Percentiles rank a stretch among this genome's conserved stretches.
These are phyloP conservation scores for Grigorovia yakushimaensis DNA, from an alignment of 805 yeast genomes.

Conservation along the genomic window DNA sequence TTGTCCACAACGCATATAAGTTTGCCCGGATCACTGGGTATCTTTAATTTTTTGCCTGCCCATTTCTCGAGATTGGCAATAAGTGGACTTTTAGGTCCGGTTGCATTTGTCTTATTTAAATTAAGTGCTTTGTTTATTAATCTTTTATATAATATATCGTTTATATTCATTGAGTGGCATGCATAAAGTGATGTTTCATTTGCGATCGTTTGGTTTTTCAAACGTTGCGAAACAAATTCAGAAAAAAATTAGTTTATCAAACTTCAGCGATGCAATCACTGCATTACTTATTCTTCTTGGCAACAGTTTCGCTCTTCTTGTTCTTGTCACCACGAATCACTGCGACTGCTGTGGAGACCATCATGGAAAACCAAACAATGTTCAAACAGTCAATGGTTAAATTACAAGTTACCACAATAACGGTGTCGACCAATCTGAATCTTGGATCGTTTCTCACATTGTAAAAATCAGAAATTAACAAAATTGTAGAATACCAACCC, in stretches of 20 bases:
- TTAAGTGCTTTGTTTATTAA: too few relatives aligned
- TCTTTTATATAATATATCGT: neutral
- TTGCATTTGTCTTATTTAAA: neutral
- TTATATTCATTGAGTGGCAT: neutral
- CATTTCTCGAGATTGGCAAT: slow-evolving; percentile 28
- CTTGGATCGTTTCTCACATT: slow-evolving; percentile 32
- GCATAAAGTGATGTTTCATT: too few relatives aligned
- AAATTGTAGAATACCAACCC: slow-evolving; percentile 64
- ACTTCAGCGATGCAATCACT: too few relatives aligned
- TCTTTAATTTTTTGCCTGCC: slow-evolving; percentile 24
- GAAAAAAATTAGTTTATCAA: too few relatives aligned
- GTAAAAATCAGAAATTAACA: slow-evolving; percentile 40
- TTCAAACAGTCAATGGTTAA: slow-evolving; percentile 55
- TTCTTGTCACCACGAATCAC: slow-evolving; percentile 5
- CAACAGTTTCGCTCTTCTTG: neutral
- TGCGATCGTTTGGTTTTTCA: too few relatives aligned
- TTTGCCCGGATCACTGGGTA: slow-evolving; percentile 1
- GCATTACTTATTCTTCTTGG: slow-evolving; percentile 4
- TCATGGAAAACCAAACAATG: slow-evolving; percentile 70
- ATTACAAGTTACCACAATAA: slow-evolving; percentile 37
- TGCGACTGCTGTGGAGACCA: slow-evolving; percentile 55
- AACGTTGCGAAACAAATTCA: too few relatives aligned
- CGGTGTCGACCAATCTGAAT: slow-evolving; percentile 35
- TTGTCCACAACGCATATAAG: slow-evolving; percentile 21
- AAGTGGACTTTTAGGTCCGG: slow-evolving; percentile 2